A percentile compares a stretch with the other conserved stretches of the same genome.
Evolutionary conservation across 331 rosid species (phyloP).

Genomic region (Telfairia occidentalis): DNA sequence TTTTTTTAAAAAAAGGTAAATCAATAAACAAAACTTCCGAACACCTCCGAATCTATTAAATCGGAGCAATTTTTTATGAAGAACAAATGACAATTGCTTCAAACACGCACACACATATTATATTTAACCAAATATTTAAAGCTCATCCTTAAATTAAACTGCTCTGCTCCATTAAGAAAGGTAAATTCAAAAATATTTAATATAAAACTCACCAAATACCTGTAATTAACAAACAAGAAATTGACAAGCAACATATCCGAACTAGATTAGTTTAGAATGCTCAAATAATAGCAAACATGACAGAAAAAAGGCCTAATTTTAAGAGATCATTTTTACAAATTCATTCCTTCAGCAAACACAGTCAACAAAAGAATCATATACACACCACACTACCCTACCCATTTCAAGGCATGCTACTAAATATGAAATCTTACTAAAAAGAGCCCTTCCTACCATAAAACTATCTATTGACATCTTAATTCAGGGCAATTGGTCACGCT

Average conservation of each 20-base stretch:
- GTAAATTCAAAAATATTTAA: neutral
- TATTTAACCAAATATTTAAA: too few species aligned
- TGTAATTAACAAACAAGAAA: neutral
- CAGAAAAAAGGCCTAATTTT: neutral
- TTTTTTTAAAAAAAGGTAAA: too few species aligned
- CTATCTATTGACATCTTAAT: neutral
- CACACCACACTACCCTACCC: neutral
- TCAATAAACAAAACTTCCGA: too few species aligned
- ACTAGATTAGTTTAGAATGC: neutral
- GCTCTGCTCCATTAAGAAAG: neutral
- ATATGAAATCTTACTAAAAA: neutral
- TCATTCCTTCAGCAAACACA: neutral
- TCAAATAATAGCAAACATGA: neutral
- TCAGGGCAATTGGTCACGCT: neutral
- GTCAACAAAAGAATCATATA: neutral
- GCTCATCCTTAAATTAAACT: neutral
- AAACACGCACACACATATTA: too few species aligned
- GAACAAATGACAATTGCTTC: too few species aligned
- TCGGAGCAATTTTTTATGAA: too few species aligned
- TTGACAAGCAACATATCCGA: neutral
- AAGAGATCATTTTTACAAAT: constrained; percentile 2
- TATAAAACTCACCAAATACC: neutral
- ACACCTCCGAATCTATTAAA: too few species aligned
- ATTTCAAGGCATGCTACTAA: neutral
- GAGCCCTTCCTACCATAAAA: neutral